These are phyloP conservation scores for Lachancea mirantina DNA, from an alignment of 805 yeast genomes.

Conservation along the genomic window DNA sequence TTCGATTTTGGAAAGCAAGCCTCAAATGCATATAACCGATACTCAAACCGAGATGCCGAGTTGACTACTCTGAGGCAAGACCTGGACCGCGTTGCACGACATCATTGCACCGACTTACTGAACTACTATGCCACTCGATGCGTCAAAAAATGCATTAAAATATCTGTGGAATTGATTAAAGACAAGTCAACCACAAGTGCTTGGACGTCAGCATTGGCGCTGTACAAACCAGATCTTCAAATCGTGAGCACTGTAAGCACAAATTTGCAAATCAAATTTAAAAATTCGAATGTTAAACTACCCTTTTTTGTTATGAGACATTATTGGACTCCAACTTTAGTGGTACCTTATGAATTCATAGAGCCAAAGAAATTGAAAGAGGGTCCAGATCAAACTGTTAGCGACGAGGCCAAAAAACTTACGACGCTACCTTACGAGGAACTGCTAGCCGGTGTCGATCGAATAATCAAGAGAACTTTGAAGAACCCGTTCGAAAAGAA, in stretches of 20 bases:
- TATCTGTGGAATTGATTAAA: constrained; percentile 29
- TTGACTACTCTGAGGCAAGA: constrained; percentile 18
- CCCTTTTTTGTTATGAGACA: constrained; percentile 29
- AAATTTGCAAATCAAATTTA: constrained; percentile 31
- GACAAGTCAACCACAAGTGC: constrained; percentile 20
- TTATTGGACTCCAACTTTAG: constrained; percentile 23
- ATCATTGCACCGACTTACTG: constrained; percentile 18
- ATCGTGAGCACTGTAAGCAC: constrained; percentile 30
- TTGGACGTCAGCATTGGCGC: constrained; percentile 17
- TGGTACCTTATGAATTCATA: constrained; percentile 30
- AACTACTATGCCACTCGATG: constrained; percentile 23
- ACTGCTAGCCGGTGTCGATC: constrained; percentile 13
- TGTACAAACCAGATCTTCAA: constrained; percentile 28
- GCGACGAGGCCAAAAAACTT: background rate
- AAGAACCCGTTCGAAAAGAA: constrained; percentile 19
- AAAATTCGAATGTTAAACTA: constrained; percentile 29
- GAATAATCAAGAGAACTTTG: constrained; percentile 16
- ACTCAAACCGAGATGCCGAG: constrained; percentile 2
- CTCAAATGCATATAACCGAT: background rate
- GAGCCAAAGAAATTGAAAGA: constrained; percentile 23
- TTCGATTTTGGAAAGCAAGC: constrained; percentile 1
- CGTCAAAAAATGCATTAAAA: constrained; percentile 19
- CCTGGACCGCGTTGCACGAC: constrained; percentile 22
- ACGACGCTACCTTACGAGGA: constrained; percentile 6
- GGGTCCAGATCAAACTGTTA: constrained; percentile 3